Evolutionary conservation across 768 basidiomycete genomes (phyloP).

Genomic region (Naganishia friedmannii): DNA sequence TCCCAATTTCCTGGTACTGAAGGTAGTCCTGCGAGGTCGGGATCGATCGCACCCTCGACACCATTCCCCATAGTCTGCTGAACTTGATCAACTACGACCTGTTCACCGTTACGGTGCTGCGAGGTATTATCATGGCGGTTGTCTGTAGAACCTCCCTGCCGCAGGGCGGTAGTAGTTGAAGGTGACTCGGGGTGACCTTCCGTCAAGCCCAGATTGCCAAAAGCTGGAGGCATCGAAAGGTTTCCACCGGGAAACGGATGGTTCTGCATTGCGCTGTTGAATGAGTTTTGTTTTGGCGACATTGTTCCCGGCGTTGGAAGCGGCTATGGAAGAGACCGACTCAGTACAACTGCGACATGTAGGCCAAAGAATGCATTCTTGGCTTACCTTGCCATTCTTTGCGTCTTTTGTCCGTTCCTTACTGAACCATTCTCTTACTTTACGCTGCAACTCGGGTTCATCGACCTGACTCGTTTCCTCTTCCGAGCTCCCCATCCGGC

Average conservation of each 20-base stretch:
- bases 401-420: conserved; percentile 21
- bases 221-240: conserved; percentile 18
- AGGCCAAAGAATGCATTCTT: neutral
- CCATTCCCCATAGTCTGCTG: neutral
- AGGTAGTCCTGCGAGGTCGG: conserved; percentile 18
- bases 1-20: conserved; percentile 3
- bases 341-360: neutral
- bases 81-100: neutral
- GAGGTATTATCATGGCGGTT: neutral
- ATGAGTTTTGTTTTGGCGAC: conserved; percentile 16
- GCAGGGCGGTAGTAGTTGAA: neutral
- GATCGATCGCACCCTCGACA: conserved; percentile 10
- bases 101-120: neutral
- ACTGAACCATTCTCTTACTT: conserved; percentile 18
- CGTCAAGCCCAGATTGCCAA: conserved; percentile 14
- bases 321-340: neutral
- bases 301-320: conserved; percentile 21
- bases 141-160: neutral
- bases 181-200: conserved; percentile 13
- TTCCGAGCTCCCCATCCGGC: neutral
- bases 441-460: conserved; percentile 2
- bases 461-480: conserved; percentile 4
- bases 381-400: conserved; percentile 20
- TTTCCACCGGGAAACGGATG: neutral
- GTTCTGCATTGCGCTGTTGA: neutral